phyloP scores from a whole-genome alignment of 495 filamentous ascomycete genomes.

The Staphylotrichum longicolle region DNA sequence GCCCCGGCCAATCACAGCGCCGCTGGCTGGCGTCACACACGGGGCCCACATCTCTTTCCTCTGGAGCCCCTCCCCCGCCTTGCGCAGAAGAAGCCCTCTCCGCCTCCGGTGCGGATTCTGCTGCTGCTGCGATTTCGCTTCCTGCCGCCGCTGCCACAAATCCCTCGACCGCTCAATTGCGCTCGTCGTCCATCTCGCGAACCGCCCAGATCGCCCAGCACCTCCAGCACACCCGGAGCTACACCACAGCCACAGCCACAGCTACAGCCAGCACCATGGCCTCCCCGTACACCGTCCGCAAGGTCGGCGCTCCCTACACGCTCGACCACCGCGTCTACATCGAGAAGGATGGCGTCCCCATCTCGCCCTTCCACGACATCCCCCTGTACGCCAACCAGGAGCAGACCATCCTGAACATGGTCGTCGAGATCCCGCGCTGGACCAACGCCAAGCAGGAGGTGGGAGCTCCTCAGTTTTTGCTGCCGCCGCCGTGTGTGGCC shows the following conservation, averaged over 20 bases:
- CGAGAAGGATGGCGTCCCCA: slow-evolving; percentile 90
- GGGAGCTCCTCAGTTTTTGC: slow-evolving; percentile 26
- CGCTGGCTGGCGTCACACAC: slow-evolving; percentile 35
- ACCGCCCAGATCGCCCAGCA: slow-evolving; percentile 58
- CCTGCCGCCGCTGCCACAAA: slow-evolving; percentile 21
- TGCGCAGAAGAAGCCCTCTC: slow-evolving; percentile 26
- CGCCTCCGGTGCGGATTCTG: slow-evolving; percentile 15
- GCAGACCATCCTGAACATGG: slow-evolving; percentile 95
- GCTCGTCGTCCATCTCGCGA: slow-evolving; percentile 43
- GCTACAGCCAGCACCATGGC: slow-evolving; percentile 46
- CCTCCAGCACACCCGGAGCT: slow-evolving; percentile 35
- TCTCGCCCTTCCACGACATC: slow-evolving; percentile 98
- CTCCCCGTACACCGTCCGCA: slow-evolving; percentile 66
- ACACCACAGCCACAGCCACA: slow-evolving; percentile 14
- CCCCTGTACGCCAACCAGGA: slow-evolving; percentile 94
- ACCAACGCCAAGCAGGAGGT: slow-evolving; percentile 99
- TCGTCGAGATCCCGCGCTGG: slow-evolving; percentile 99
- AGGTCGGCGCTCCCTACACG: slow-evolving; percentile 85
- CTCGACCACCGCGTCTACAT: slow-evolving; percentile 96
- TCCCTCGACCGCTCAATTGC: slow-evolving; percentile 36
- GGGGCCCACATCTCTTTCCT: slow-evolving; percentile 23
- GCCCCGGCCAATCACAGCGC: slow-evolving; percentile 36
- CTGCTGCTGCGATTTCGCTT: slow-evolving; percentile 9
- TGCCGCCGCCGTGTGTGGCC: neutral
- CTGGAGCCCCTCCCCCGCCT: slow-evolving; percentile 43